Evolutionary conservation across 192 early-diverging fungal species (phyloP), one percentile per base, ranked within the genome.

Genomic region (Allomyces macrogynus): DNA sequence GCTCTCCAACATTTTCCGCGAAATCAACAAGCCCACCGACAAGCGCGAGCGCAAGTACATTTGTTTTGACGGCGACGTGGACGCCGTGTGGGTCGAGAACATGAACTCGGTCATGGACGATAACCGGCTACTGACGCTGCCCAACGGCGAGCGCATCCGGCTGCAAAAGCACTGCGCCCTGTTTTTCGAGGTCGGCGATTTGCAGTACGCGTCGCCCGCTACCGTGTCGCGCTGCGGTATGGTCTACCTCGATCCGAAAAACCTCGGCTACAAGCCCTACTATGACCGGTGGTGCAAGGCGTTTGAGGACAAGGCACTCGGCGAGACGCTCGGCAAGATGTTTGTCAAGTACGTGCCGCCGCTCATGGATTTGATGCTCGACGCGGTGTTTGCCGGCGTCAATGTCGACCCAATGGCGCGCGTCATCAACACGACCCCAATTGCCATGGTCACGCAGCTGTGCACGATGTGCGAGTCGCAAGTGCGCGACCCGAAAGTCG

Each of bases 11-110:
- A 86, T 97, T 61, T 78, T 99, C 64, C 86, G 97, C 63, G 93
- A 95, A 73, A 98, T 97, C 71, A 93, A 97, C 65, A 91, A 95
- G 23, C 87, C 95, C 66, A 95, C 95, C 62, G 95, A 98, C 76
- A 88, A 84, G 67, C 60, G 73, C 10, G 89, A 88, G 71, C 86
- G 95, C 24, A 94, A 99, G 70, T 99, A 95, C 95, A 96, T 99
- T 67, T 87, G 97, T 24, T 99, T 99, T 75, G 97, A 98, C 75
- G 97, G 95, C 72, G 95, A 98, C 75, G 94, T 99, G 11, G 97
- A 98, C 77, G 93, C 97, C 23, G 92, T 95, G 72, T 99, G 97
- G 97, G 95, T 99, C 22, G 97, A 99, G 77, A 99, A 99, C 71
- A 81, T 99, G 66, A 91, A 93, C 74, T 82, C 87, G 62, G 95